Evolutionary conservation across 202 grass and related monocot species (phyloP), one percentile per base, ranked within the genome.

Genomic region (Schoenoplectus tabernaemontani): DNA sequence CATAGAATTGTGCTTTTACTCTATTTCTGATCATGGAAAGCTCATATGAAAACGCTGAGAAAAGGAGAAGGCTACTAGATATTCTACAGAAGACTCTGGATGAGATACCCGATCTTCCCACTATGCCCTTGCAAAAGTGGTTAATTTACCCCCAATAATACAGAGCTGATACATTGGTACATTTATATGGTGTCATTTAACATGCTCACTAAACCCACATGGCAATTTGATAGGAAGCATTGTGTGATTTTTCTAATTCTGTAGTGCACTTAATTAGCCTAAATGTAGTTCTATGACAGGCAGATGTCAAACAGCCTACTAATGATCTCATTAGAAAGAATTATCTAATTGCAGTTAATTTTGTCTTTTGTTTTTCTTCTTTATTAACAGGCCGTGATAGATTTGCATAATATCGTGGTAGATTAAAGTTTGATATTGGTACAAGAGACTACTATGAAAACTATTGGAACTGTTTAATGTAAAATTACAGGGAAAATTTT

Each of bases 401-500:
- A 93, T 81, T 75, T 93, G 82, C 90, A 93, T 77, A 84, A 19
- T 20, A 19, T 30, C 57, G 53, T 57, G 38, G 47, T 37, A 20
- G 57, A 44, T 64, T 33, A 2, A 64, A 24, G 61, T 64, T 70
- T 32, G 6, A 24, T 26, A 63, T 46, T 53, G 44, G 37, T 32
- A 61, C 56, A 78, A 78, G 3, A 58, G n/a, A 56, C 39, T 64
- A 4, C 73, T 7, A 58, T 20, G 28, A 1, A 10, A 20, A 79
- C 84, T 54, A 70, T 19, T 48, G 8, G 78, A 59, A 32, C 59
- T 62, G 24, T 64, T 10, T 48, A 68, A 46, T 79, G 22, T 78
- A 65, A 12, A 58, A 41, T 87, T 77, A 19, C 86, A 97, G 95
- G 91, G 90, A 67, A 97, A 97, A 74, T n/a, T 77, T 97, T 41